Percentiles rank a stretch among this genome's conserved stretches.
Evolutionary conservation across 192 early-diverging fungal genomes (phyloP).

Genomic region (Allomyces macrogynus): DNA sequence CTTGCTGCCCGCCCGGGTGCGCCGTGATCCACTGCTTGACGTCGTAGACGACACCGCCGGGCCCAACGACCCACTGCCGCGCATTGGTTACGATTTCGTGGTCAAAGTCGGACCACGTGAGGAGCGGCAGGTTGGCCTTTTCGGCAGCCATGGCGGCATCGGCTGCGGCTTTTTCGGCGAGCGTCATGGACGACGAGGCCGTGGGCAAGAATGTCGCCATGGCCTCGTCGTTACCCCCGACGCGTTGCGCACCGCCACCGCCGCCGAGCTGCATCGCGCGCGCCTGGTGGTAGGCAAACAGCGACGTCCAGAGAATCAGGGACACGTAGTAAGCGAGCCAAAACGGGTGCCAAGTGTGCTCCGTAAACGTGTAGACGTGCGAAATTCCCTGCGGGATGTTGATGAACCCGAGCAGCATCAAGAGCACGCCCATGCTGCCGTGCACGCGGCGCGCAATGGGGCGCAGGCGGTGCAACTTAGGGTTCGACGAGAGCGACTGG

Average conservation of each 20-base stretch:
- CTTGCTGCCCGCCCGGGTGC: not conserved
- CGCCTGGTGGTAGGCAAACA: too few relatives aligned
- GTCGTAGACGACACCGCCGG: not conserved
- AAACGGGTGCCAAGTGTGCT: not conserved
- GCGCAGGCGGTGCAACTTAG: not conserved
- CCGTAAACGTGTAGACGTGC: not conserved
- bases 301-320: not conserved
- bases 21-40: not conserved
- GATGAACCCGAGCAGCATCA: not conserved
- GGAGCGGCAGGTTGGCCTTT: too few relatives aligned
- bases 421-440: not conserved
- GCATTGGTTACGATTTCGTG: not conserved
- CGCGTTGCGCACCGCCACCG: too few relatives aligned
- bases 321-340: not conserved
- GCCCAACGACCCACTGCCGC: not conserved
- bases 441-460: not conserved
- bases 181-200: too few relatives aligned
- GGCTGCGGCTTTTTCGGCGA: too few relatives aligned
- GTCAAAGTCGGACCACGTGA: not conserved
- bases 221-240: too few relatives aligned
- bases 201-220: too few relatives aligned
- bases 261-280: too few relatives aligned
- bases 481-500: too few relatives aligned
- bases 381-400: not conserved
- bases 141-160: too few relatives aligned